Percentiles rank a stretch among this genome's conserved stretches.
Evolutionary conservation across 2,329 filamentous ascomycete species (phyloP).

Genomic region (Alternaria gansuensis): DNA sequence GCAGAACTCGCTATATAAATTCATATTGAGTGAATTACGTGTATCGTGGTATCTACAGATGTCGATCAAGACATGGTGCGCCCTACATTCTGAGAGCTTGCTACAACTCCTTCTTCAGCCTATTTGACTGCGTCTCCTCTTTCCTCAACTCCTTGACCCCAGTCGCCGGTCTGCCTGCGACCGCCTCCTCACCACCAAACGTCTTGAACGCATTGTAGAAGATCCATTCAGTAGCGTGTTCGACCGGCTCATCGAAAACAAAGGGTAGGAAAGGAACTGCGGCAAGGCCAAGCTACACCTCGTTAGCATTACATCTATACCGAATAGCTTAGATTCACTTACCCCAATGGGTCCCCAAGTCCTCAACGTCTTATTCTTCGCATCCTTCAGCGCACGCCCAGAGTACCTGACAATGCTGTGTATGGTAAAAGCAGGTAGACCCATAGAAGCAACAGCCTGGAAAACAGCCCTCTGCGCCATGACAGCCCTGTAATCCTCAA

Average conservation of each 20-base stretch:
- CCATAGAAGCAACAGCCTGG: slow-evolving; percentile 92
- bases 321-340: slow-evolving; percentile 53
- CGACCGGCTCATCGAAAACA: slow-evolving; percentile 91
- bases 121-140: slow-evolving; percentile 43
- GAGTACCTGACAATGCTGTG: slow-evolving; percentile 92
- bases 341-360: slow-evolving; percentile 93
- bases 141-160: slow-evolving; percentile 52
- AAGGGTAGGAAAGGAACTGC: slow-evolving; percentile 82
- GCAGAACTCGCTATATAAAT: slow-evolving; percentile 7
- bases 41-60: slow-evolving; percentile 8
- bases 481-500: slow-evolving; percentile 90
- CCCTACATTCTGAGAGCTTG: not conserved
- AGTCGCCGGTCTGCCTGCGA: slow-evolving; percentile 54
- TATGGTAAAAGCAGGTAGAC: slow-evolving; percentile 90
- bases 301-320: slow-evolving; percentile 8
- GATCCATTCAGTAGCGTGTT: slow-evolving; percentile 86
- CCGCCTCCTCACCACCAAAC: slow-evolving; percentile 71
- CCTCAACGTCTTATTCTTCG: slow-evolving; percentile 76
- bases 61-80: not conserved
- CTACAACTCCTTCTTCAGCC: slow-evolving; percentile 53
- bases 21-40: slow-evolving; percentile 12
- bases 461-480: slow-evolving; percentile 93
- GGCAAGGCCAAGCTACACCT: slow-evolving; percentile 64
- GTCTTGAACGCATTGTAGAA: slow-evolving; percentile 84
- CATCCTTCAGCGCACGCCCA: slow-evolving; percentile 82